Evolutionary conservation across 345 rosid genomes (phyloP).

Genomic region (Euphorbia lathyris): DNA sequence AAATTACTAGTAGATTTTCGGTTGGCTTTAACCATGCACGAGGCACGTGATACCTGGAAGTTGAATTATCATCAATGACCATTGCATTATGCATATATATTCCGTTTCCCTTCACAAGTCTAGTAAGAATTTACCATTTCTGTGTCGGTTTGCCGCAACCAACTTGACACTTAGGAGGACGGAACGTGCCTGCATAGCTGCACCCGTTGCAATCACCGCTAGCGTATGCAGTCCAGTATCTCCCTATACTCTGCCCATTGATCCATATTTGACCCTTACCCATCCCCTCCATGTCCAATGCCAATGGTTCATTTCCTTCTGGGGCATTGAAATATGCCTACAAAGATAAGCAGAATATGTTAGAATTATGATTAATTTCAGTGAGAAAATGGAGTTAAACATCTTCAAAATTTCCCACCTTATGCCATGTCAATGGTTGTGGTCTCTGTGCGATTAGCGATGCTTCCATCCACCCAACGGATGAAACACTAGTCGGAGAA

Average conservation of each 20-base stretch:
- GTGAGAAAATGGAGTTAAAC: conserved; percentile 1
- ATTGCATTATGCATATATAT: conserved; percentile 2
- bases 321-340: conserved; percentile 91
- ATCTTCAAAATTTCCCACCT: conserved; percentile 40
- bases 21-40: conserved; percentile 87
- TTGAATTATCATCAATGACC: not conserved
- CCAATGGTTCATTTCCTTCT: conserved; percentile 85
- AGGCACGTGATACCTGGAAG: conserved; percentile 83
- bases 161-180: conserved; percentile 75
- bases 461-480: conserved; percentile 29
- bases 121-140: conserved; percentile 44
- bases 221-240: conserved; percentile 94
- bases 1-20: conserved; percentile 75
- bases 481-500: conserved; percentile 28
- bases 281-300: conserved; percentile 96
- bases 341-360: conserved; percentile 10
- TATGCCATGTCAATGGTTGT: conserved; percentile 95
- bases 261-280: conserved; percentile 99
- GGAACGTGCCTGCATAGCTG: conserved; percentile 68
- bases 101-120: no score
- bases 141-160: conserved; percentile 98
- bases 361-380: not conserved
- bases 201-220: conserved; percentile 75
- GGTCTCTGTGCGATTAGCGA: conserved; percentile 52
- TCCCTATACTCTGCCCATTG: conserved; percentile 86